Base-by-base conservation (phyloP, 1,284 basidiomycete genomes). In the Chondrostereum purpureum region DNA sequence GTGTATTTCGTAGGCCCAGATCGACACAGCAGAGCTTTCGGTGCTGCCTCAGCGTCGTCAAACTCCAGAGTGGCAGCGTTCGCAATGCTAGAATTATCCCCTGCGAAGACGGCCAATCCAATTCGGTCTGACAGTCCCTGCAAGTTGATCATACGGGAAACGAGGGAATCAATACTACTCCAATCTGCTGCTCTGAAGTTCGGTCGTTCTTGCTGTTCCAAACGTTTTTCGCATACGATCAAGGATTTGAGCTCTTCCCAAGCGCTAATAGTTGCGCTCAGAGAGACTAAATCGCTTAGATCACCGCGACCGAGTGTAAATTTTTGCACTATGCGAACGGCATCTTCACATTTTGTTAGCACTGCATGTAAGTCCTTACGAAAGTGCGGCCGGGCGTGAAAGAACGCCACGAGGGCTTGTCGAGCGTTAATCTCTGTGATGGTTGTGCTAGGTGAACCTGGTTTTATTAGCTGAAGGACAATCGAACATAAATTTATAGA, bases 391-490 rank as follows among this genome's bases (percentile, higher is more conserved):
- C 82, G 69, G 6, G 70, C 58, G 48, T 77, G 66, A 55, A 96
- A 85, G 50, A 87, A 78, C 3, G 83, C 75, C n/a, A 96, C 91
- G 2, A 94, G 66, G 10, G 80, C 77, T 54, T 92, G 88, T 1
- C 89, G 80, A 2, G 77, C 66, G 53, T 80, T 75, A 55, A 97
- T 93, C 52, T 85, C 80, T 3, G 60, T 46, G 13, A 87, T 62
- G 2, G 86, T 85, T 0, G 88, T 88, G 51, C 88, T 93, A 0
- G 93, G 93, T n/a, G 87, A 86, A 57, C 83, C 88, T 92, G 52
- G 41, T 48, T 35, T 50, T 27, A 53, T 18, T 41, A 24, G 35
- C 49, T 43, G 36, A 39, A 21, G n/a, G 11, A 35, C 20, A 46
- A 18, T 31, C 47, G 13, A 44, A 14, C 27, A 14, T n/a, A 40